Conservation (phyloP, 1,284 basidiomycete species). For the Mycosarcoma maydis region DNA sequence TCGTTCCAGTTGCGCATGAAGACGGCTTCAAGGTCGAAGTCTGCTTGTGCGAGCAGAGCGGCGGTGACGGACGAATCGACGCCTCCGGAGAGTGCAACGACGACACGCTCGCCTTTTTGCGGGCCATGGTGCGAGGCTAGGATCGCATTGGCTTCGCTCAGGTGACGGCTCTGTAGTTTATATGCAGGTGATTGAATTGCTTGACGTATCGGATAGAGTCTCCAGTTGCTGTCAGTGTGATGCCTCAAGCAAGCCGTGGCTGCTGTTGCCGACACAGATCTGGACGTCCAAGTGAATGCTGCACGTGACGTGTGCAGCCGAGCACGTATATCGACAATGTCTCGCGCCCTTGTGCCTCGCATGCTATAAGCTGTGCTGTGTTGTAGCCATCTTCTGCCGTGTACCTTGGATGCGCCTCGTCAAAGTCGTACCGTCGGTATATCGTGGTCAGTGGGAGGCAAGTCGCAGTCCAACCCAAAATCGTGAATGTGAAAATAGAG, state of each 20-base stretch:
- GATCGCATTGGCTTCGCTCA: not conserved
- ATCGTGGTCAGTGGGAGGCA: not conserved
- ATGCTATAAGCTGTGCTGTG: not conserved
- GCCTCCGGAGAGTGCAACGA: slow-evolving; percentile 93
- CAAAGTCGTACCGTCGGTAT: not conserved
- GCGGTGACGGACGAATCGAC: slow-evolving; percentile 79
- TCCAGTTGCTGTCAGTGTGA: too few species aligned
- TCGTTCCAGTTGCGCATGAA: slow-evolving; percentile 92
- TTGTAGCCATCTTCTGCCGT: not conserved
- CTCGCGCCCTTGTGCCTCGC: not conserved
- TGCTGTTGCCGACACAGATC: not conserved
- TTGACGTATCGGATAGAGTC: too few species aligned
- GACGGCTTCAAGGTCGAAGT: slow-evolving; percentile 79
- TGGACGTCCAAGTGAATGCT: not conserved
- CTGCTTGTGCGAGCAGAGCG: slow-evolving; percentile 43
- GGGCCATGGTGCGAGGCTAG: slow-evolving; percentile 9
- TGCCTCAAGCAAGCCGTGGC: not conserved
- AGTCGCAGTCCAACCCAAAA: too few species aligned
- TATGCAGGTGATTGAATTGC: too few species aligned
- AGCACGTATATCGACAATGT: not conserved
- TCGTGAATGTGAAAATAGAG: too few species aligned
- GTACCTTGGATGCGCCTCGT: too few species aligned
- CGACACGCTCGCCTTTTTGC: slow-evolving; percentile 71
- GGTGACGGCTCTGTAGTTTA: not conserved
- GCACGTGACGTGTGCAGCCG: not conserved